Evolutionary conservation across 345 rosid genomes (phyloP), one percentile per base, ranked within the genome.

Genomic region (Brassica juncea): DNA sequence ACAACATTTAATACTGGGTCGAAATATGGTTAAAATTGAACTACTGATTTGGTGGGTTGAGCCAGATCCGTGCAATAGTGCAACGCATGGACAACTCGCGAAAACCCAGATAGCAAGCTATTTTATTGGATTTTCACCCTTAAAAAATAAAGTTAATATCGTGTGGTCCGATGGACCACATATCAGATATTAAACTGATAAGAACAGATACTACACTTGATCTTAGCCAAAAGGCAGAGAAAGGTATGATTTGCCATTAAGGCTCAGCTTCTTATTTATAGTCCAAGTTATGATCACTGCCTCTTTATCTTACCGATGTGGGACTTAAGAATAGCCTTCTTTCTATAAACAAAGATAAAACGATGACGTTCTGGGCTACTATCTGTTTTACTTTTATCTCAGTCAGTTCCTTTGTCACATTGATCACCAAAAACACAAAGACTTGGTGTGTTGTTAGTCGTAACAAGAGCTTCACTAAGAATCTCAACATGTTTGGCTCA

Each of bases 151-250:
- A 77, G 72, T 74, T 80, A 79, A 73, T 79, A 73, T 79, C 82
- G 69, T 79, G 30, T 28, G 30, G 30, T 4, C 30, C 4, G 30
- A 28, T 28, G 4, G 3, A 28, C 30, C 4, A 28, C 84, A 75
- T 86, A 86, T 86, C 87, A 86, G 87, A 86, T 86, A 86, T 84
- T 84, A 86, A 84, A 83, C 86, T 83, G 86, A 85, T 85, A 86
- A 86, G 87, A 85, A 86, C 86, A 86, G 85, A 85, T 85, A 86
- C 85, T 85, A 86, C 87, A 85, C 86, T 86, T 85, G 87, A 85
- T 86, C 87, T 86, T 85, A 86, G 87, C 89, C 89, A 86, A 86
- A 86, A 86, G 89, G 89, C 87, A 84, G 89, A 87, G 89, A 87
- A 85, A 87, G 89, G 86, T 81, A 81, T 86, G 85, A 76, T 37